Evolutionary conservation across 768 basidiomycete species (phyloP).

Genomic region (Kwoniella heveanensis): DNA sequence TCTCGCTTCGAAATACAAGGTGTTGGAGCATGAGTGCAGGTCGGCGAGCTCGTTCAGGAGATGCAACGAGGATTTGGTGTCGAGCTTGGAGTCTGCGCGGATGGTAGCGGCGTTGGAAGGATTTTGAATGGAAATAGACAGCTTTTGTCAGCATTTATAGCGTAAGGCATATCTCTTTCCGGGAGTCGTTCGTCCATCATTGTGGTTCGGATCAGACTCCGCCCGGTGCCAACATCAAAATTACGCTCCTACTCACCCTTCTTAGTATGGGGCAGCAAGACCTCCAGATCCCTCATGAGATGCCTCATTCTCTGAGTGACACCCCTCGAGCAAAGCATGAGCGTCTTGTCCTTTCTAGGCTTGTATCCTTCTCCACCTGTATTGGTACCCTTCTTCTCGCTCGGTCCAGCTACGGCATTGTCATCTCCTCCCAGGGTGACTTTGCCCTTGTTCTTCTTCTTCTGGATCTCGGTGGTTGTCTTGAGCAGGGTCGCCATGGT

Average conservation of each 20-base stretch:
- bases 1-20: slow-evolving; percentile 94
- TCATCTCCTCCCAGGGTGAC: no score
- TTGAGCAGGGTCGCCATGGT: slow-evolving; percentile 45
- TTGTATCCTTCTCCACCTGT: slow-evolving; percentile 53
- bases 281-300: slow-evolving; percentile 90
- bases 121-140: no score
- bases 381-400: slow-evolving; percentile 4
- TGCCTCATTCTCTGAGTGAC: slow-evolving; percentile 96
- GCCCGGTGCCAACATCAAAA: no score
- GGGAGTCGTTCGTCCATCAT: no score
- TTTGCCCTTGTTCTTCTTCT: slow-evolving; percentile 35
- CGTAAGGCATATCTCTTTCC: no score
- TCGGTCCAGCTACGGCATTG: slow-evolving; percentile 19
- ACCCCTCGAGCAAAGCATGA: slow-evolving; percentile 88
- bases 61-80: slow-evolving; percentile 90
- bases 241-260: slow-evolving; percentile 79
- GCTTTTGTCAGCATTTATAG: no score
- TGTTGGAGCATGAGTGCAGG: slow-evolving; percentile 95
- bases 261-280: slow-evolving; percentile 88
- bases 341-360: slow-evolving; percentile 92
- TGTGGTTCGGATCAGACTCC: no score
- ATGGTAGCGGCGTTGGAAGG: no score
- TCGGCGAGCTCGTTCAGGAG: slow-evolving; percentile 95
- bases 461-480: slow-evolving; percentile 29
- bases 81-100: slow-evolving; percentile 98